Percentiles rank a stretch among this genome's conserved stretches.
These are phyloP conservation scores for Aspergillus quadrilineatus DNA, from an alignment of 2,329 filamentous ascomycete species.

Conservation along the genomic window DNA sequence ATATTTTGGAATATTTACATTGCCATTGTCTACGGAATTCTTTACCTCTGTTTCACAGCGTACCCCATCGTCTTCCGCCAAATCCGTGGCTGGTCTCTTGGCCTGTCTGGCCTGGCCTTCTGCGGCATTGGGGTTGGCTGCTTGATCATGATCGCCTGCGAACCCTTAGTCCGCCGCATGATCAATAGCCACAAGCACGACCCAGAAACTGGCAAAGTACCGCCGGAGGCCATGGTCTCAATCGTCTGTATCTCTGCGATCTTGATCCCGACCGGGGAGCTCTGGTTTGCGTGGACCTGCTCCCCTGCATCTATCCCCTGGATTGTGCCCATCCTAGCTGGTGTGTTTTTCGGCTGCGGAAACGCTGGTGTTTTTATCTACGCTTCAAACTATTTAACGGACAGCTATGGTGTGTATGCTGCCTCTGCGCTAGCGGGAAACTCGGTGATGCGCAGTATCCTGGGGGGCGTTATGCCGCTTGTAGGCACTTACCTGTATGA, in stretches of 20 bases:
- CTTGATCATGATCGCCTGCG: slow-evolving; percentile 52
- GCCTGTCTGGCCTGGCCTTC: slow-evolving; percentile 75
- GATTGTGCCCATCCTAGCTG: slow-evolving; percentile 75
- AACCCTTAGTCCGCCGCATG: slow-evolving; percentile 70
- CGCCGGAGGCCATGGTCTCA: slow-evolving; percentile 77
- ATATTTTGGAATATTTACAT: slow-evolving; percentile 73
- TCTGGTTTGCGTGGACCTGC: slow-evolving; percentile 87
- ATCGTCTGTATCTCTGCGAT: slow-evolving; percentile 77
- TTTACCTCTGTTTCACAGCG: slow-evolving; percentile 87
- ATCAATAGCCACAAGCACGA: slow-evolving; percentile 76
- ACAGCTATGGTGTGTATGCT: slow-evolving; percentile 77
- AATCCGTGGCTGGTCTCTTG: slow-evolving; percentile 72
- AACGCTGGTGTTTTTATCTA: slow-evolving; percentile 82
- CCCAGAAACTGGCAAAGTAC: slow-evolving; percentile 68
- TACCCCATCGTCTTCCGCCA: slow-evolving; percentile 81
- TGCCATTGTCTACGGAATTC: slow-evolving; percentile 76
- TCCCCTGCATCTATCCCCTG: slow-evolving; percentile 75
- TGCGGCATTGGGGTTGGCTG: slow-evolving; percentile 65
- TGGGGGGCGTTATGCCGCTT: slow-evolving; percentile 77
- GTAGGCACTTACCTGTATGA: slow-evolving; percentile 72
- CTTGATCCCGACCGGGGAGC: slow-evolving; percentile 72
- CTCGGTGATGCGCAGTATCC: slow-evolving; percentile 67
- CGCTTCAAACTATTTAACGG: slow-evolving; percentile 73
- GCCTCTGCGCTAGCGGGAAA: slow-evolving; percentile 80
- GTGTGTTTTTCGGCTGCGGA: slow-evolving; percentile 74